phyloP scores from a whole-genome alignment of 2,329 filamentous ascomycete species.

The Cladosporium sp. region DNA sequence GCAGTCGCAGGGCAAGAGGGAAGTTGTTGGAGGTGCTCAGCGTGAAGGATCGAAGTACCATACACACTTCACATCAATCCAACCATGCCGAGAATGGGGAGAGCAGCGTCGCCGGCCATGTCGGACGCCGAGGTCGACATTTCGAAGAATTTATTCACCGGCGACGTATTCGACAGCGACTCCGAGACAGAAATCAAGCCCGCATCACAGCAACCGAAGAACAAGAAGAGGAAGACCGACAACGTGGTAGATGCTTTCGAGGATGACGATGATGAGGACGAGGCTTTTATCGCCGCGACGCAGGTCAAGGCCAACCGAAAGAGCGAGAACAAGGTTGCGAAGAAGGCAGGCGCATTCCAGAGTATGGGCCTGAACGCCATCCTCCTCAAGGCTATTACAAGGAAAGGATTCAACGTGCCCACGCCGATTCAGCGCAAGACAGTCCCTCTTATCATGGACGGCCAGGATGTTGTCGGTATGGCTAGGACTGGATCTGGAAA shows the following conservation, averaged over 20 bases:
- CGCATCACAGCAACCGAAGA: constrained; percentile 8
- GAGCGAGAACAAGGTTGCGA: constrained; percentile 75
- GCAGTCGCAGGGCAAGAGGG: too few species aligned
- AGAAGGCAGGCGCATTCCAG: constrained; percentile 96
- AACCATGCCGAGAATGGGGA: constrained; percentile 58
- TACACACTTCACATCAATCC: neutral
- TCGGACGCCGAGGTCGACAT: constrained; percentile 95
- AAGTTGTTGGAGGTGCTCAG: neutral
- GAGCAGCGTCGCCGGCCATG: constrained; percentile 72
- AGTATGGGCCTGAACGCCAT: constrained; percentile 85
- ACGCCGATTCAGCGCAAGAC: constrained; percentile 97
- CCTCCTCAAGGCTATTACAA: constrained; percentile 83
- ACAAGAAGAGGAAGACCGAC: constrained; percentile 21
- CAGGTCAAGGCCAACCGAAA: constrained; percentile 90
- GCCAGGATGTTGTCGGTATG: constrained; percentile 98
- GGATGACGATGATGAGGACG: constrained; percentile 60
- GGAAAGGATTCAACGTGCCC: constrained; percentile 93
- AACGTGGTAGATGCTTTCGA: constrained; percentile 29
- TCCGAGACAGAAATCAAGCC: constrained; percentile 33
- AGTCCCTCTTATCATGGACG: constrained; percentile 85
- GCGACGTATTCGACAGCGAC: constrained; percentile 61
- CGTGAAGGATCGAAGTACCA: neutral
- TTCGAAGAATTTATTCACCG: constrained; percentile 61
- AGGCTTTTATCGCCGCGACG: constrained; percentile 84
- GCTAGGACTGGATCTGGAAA: constrained; percentile 98